Percentiles rank a stretch among this genome's conserved stretches.
Evolutionary conservation across 2,329 filamentous ascomycete genomes (phyloP).

Genomic region (Monosporascus sp.): DNA sequence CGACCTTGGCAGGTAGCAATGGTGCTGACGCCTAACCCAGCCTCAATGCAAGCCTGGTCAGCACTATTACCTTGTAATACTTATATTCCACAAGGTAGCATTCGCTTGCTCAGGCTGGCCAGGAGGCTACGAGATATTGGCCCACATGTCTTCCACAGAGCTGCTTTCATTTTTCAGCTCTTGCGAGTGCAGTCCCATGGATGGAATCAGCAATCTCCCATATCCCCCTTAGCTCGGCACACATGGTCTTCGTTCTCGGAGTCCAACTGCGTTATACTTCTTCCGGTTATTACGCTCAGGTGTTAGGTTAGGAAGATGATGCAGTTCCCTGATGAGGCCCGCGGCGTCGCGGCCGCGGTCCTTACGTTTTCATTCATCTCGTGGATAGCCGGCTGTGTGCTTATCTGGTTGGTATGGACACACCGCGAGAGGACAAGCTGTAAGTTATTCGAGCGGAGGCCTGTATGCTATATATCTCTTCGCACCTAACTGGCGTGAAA

Average conservation of each 20-base stretch:
- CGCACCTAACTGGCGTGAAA: background rate
- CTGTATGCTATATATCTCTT: background rate
- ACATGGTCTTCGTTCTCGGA: background rate
- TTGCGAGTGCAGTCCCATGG: no score
- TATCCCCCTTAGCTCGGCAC: background rate
- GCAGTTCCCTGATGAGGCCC: conserved; percentile 8
- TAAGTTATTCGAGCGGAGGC: background rate
- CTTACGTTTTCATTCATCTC: conserved; percentile 9
- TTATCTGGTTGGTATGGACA: conserved; percentile 13
- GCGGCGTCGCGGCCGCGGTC: conserved; percentile 8
- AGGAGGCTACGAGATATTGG: no score
- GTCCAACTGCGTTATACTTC: background rate
- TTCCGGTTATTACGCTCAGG: background rate
- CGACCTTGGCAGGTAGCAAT: no score
- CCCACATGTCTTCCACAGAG: no score
- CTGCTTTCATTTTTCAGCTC: no score
- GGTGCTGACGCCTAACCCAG: no score
- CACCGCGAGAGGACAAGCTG: conserved; percentile 14
- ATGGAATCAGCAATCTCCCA: background rate
- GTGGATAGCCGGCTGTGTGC: conserved; percentile 4
- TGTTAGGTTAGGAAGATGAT: background rate
- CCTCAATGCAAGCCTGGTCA: background rate
- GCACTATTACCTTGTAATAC: background rate
- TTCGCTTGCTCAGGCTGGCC: no score
- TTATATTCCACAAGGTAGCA: background rate